These are phyloP conservation scores for Talaromyces liani DNA, from an alignment of 495 filamentous ascomycete species.

Conservation along the genomic window DNA sequence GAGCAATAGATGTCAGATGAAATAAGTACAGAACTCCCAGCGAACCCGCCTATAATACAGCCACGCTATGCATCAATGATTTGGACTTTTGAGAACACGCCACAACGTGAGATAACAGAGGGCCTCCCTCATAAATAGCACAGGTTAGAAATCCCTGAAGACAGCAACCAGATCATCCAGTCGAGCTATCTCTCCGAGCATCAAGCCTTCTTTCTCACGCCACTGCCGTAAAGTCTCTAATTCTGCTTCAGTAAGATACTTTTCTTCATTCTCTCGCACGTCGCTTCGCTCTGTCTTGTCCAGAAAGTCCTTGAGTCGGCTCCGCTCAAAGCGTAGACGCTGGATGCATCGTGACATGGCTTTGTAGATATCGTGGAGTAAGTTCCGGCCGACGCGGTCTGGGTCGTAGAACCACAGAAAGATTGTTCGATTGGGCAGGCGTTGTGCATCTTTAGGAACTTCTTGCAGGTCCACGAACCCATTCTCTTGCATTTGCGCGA, in stretches of 20 bases:
- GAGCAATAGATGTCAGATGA: background rate
- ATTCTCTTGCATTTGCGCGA: slow-evolving; percentile 70
- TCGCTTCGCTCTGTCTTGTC: slow-evolving; percentile 74
- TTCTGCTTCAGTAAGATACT: slow-evolving; percentile 62
- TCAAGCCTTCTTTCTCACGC: slow-evolving; percentile 61
- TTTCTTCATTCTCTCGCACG: slow-evolving; percentile 71
- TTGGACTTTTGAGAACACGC: background rate
- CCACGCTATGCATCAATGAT: slow-evolving; percentile 5
- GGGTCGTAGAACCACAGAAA: slow-evolving; percentile 88
- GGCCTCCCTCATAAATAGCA: background rate
- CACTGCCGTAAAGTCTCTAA: slow-evolving; percentile 59
- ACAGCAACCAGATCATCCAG: slow-evolving; percentile 80
- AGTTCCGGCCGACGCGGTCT: slow-evolving; percentile 53
- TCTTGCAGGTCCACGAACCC: slow-evolving; percentile 88
- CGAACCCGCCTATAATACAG: slow-evolving; percentile 1
- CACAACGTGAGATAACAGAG: background rate
- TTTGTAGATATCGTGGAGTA: slow-evolving; percentile 76
- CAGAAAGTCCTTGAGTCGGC: slow-evolving; percentile 58
- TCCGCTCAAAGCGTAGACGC: slow-evolving; percentile 62
- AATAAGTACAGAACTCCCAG: slow-evolving; percentile 1
- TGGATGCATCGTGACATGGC: slow-evolving; percentile 82
- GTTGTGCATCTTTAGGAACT: slow-evolving; percentile 75
- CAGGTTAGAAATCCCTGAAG: slow-evolving; percentile 67
- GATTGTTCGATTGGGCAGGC: slow-evolving; percentile 68
- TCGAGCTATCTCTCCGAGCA: slow-evolving; percentile 67